Conservation (phyloP, 371 early-diverging fungal genomes). For the Rhizopus microsporus region DNA sequence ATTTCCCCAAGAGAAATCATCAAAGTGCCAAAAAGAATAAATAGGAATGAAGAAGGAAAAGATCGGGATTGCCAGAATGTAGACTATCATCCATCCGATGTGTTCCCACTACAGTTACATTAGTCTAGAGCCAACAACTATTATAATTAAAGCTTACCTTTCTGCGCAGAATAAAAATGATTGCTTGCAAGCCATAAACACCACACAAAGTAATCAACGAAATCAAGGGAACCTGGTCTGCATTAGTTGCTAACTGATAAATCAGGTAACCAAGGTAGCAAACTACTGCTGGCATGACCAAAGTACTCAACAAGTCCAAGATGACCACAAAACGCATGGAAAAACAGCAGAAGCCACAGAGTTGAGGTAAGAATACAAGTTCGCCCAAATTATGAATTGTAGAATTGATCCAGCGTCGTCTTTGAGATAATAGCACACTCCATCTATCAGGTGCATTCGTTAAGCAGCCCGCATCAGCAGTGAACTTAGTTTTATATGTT, state of each 20-base stretch:
- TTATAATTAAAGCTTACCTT: constrained; percentile 43
- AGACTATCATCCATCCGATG: constrained; percentile 95
- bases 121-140: background rate
- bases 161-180: constrained; percentile 81
- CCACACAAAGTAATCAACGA: constrained; percentile 70
- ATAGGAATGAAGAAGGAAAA: constrained; percentile 81
- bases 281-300: constrained; percentile 90
- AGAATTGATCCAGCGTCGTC: constrained; percentile 97
- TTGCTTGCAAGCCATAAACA: constrained; percentile 81
- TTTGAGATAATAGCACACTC: constrained; percentile 90
- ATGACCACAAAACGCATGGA: constrained; percentile 95
- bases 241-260: constrained; percentile 46
- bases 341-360: constrained; percentile 95
- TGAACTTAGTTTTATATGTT: constrained; percentile 90
- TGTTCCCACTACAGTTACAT: constrained; percentile 70
- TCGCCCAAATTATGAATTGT: constrained; percentile 95
- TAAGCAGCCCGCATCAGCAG: constrained; percentile 89
- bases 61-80: constrained; percentile 80
- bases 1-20: constrained; percentile 97
- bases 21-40: constrained; percentile 95
- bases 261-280: constrained; percentile 76
- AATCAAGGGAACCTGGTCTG: constrained; percentile 54
- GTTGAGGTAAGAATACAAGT: constrained; percentile 76
- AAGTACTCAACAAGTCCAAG: constrained; percentile 85
- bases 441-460: constrained; percentile 97